A percentile compares a stretch with the other conserved stretches of the same genome.
Conservation (phyloP, 2,329 filamentous ascomycete species). For the Aspergillus pseudonomiae region DNA sequence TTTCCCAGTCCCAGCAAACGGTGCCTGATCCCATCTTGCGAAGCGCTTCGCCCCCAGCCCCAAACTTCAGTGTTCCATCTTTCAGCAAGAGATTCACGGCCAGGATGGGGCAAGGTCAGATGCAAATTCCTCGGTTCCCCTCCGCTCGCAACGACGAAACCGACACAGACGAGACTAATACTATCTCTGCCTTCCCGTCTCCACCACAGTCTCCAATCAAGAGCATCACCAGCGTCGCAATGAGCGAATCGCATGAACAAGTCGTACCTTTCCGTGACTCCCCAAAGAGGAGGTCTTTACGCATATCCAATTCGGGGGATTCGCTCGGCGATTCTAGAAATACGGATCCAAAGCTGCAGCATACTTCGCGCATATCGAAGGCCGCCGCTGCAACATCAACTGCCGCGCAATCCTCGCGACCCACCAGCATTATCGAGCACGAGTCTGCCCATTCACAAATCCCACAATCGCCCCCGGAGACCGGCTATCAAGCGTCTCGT, state of each 20-base stretch:
- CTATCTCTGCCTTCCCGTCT: slow-evolving; percentile 30
- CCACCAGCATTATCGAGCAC: slow-evolving; percentile 23
- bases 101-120: slow-evolving; percentile 18
- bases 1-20: slow-evolving; percentile 25
- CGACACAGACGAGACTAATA: slow-evolving; percentile 17
- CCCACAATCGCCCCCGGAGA: slow-evolving; percentile 8
- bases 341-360: slow-evolving; percentile 11
- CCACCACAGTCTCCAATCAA: slow-evolving; percentile 38
- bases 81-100: slow-evolving; percentile 43
- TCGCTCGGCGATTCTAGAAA: slow-evolving; percentile 23
- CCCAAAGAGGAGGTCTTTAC: slow-evolving; percentile 24
- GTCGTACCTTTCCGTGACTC: slow-evolving; percentile 16
- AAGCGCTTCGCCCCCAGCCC: slow-evolving; percentile 39
- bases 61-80: slow-evolving; percentile 46
- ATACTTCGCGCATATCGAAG: slow-evolving; percentile 22
- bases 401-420: slow-evolving; percentile 23
- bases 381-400: slow-evolving; percentile 10
- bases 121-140: slow-evolving; percentile 22
- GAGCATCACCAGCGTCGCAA: slow-evolving; percentile 27
- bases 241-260: slow-evolving; percentile 26
- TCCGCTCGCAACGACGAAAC: slow-evolving; percentile 18
- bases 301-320: slow-evolving; percentile 35
- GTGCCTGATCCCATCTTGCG: slow-evolving; percentile 30
- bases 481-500: neutral
- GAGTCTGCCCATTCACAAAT: slow-evolving; percentile 14